phyloP scores from a whole-genome alignment of 176 grass and related monocot genomes.

The Aegilops longissima region DNA sequence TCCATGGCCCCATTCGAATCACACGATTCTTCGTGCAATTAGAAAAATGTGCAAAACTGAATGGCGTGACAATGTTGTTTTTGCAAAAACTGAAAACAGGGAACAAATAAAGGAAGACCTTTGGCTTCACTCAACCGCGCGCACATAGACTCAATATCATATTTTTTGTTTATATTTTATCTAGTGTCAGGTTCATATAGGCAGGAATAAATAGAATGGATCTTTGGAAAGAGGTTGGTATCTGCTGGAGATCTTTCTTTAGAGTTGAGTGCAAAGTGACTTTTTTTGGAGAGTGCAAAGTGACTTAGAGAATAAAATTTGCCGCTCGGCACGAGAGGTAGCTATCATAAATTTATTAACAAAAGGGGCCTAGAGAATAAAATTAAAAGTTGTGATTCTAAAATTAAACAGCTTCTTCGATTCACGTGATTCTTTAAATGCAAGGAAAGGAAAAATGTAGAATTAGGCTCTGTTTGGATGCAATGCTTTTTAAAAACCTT shows the following conservation, averaged over 20 bases:
- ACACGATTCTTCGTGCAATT: not conserved
- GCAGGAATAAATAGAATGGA: not conserved
- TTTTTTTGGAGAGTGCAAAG: not conserved
- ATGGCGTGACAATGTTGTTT: too few relatives aligned
- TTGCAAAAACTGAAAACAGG: too few relatives aligned
- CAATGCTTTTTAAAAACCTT: too few relatives aligned
- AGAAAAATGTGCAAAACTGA: too few relatives aligned
- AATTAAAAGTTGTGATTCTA: too few relatives aligned
- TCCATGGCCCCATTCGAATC: not conserved
- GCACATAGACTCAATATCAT: not conserved
- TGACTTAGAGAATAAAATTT: not conserved
- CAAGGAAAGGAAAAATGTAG: too few relatives aligned
- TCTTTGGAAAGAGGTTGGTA: not conserved
- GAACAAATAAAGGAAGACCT: too few relatives aligned
- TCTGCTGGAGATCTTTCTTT: not conserved
- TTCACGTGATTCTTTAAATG: too few relatives aligned
- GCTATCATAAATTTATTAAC: not conserved
- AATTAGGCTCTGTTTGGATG: too few relatives aligned
- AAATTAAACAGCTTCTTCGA: too few relatives aligned
- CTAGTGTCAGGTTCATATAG: not conserved
- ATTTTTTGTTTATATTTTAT: not conserved
- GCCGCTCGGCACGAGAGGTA: not conserved
- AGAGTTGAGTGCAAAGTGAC: not conserved
- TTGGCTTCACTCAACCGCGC: too few relatives aligned
- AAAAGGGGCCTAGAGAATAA: not conserved